Evolutionary conservation across 2,329 filamentous ascomycete species (phyloP).

Genomic region (Scedosporium aurantiacum): DNA sequence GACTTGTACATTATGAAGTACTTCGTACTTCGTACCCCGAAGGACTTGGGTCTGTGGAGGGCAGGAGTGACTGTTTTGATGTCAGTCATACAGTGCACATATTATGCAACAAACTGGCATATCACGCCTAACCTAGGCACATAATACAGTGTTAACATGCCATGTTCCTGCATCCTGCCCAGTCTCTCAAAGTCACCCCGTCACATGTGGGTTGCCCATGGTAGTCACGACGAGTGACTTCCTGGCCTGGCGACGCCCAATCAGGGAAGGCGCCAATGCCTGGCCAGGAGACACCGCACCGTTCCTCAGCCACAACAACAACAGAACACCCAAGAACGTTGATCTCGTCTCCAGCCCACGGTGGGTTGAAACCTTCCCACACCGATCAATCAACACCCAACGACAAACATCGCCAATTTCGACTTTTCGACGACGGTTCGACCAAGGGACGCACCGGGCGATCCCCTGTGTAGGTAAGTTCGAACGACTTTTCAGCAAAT

Average conservation of each 20-base stretch:
- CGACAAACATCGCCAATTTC: constrained; percentile 3
- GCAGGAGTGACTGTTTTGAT: no score
- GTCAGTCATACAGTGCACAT: background rate
- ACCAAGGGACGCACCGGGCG: background rate
- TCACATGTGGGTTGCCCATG: constrained; percentile 7
- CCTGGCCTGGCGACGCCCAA: background rate
- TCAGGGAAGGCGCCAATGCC: background rate
- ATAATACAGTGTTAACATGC: background rate
- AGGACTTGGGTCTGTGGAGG: no score
- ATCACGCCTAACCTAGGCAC: background rate
- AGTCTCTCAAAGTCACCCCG: background rate
- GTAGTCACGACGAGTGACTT: background rate
- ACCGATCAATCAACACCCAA: background rate
- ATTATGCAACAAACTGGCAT: background rate
- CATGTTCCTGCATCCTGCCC: background rate
- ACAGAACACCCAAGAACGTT: background rate
- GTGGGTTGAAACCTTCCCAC: background rate
- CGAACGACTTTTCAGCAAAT: background rate
- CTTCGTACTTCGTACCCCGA: no score
- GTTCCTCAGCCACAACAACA: constrained; percentile 7
- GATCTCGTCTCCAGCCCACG: background rate
- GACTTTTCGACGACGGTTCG: background rate
- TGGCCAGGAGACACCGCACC: background rate
- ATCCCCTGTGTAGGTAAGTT: background rate
- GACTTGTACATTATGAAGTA: no score